A percentile compares a stretch with the other conserved stretches of the same genome.
phyloP scores from a whole-genome alignment of 2,329 filamentous ascomycete species.

The Epichloe festucae region DNA sequence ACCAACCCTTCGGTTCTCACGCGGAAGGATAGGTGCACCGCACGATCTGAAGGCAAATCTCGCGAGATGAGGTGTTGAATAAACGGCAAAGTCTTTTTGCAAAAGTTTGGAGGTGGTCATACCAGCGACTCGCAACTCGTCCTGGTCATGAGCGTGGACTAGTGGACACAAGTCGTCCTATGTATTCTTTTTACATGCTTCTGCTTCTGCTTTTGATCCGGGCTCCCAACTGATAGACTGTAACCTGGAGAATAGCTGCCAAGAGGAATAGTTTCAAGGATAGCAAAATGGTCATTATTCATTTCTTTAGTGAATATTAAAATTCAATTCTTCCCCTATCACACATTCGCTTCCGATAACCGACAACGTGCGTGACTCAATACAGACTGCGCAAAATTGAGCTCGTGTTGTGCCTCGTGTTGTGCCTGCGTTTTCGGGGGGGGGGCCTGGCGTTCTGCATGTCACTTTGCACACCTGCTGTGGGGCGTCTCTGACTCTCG shows the following conservation, averaged over 20 bases:
- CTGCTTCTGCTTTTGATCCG: background rate
- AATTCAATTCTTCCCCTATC: too few species aligned
- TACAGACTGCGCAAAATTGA: too few species aligned
- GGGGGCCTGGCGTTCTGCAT: too few species aligned
- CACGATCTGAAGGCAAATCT: conserved; percentile 4
- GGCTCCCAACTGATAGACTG: background rate
- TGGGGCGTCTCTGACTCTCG: too few species aligned
- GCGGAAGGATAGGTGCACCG: conserved; percentile 1
- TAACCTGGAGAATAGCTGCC: background rate
- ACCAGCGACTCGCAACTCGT: background rate
- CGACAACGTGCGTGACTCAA: too few species aligned
- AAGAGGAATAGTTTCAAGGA: background rate
- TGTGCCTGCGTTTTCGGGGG: too few species aligned
- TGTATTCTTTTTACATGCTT: background rate
- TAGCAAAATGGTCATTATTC: background rate
- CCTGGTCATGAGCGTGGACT: background rate
- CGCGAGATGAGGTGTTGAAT: conserved; percentile 3
- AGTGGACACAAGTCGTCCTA: background rate
- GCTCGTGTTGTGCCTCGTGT: too few species aligned
- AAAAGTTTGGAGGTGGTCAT: background rate
- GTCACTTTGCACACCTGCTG: too few species aligned
- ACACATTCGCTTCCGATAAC: too few species aligned
- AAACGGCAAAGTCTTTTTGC: background rate
- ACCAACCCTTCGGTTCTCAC: conserved; percentile 1
- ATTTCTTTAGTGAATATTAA: background rate